Evolutionary conservation across 2,329 filamentous ascomycete species (phyloP).

Genomic region (Sporothrix schenckii): DNA sequence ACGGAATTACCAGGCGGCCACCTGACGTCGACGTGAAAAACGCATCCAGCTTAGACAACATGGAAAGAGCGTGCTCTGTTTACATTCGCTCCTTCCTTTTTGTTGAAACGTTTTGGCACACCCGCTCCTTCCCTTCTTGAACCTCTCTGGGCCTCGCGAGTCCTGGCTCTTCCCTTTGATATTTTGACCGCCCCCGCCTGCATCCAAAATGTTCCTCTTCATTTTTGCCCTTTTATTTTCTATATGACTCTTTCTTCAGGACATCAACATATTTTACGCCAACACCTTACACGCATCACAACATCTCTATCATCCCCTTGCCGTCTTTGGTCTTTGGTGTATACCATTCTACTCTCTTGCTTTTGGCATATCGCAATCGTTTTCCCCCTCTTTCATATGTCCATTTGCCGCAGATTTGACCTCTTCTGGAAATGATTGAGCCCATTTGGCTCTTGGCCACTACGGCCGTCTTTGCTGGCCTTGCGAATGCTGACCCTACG

Average conservation of each 20-base stretch:
- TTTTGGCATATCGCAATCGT: neutral
- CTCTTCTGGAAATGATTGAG: constrained; percentile 14
- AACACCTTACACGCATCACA: neutral
- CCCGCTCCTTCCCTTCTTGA: too few species aligned
- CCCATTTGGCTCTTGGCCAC: constrained; percentile 16
- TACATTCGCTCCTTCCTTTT: constrained; percentile 11
- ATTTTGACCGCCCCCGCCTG: neutral
- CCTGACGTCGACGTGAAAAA: neutral
- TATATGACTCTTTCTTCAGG: neutral
- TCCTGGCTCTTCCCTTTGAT: neutral
- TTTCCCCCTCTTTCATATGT: neutral
- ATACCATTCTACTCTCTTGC: neutral
- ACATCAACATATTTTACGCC: too few species aligned
- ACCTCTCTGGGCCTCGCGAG: neutral
- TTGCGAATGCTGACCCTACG: constrained; percentile 36
- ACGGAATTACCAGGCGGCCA: neutral
- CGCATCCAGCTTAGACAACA: neutral
- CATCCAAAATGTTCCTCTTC: neutral
- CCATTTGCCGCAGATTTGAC: neutral
- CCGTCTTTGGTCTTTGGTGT: neutral
- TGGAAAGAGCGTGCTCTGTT: neutral
- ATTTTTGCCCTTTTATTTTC: neutral
- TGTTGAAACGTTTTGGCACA: neutral
- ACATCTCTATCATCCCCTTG: neutral
- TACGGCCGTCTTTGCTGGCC: constrained; percentile 12